Evolutionary conservation across 202 grass and related monocot genomes (phyloP), one percentile per base, ranked within the genome.

Genomic region (Zoysia matrella): DNA sequence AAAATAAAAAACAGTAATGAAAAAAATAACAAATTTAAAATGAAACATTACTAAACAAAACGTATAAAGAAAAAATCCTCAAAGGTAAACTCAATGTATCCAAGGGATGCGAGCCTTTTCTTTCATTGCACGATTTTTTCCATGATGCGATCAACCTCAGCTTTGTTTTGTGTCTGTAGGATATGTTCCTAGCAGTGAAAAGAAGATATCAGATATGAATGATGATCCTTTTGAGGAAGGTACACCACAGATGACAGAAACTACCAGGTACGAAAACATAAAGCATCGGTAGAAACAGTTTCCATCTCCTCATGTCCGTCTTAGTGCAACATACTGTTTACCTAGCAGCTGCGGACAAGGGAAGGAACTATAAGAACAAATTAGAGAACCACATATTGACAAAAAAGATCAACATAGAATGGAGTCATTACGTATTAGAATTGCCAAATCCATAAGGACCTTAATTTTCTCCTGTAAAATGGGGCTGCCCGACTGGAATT

Each of bases 211-310:
- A 70, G 45, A 51, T 67, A 84, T 73, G 82, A 71, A 69, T 11
- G 41, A 4, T 15, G 4, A 49, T 52, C 49, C 36, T 40, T 67
- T 73, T 73, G 15, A 70, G 12, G 36, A 86, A 87, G 41, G 18
- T 3, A 72, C 13, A 40, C 11, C 7, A 54, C 11, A 83, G 46
- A 85, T 54, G 55, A 51, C 14, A 83, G 56, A 82, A 58, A 65
- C 60, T 99, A 99, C 96, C 85, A 99, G 76, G 86, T 99, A 99
- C 53, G 96, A 99, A 81, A 96, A 99, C 96, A 99, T 99, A 88
- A 99, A 99, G 82, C 96, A 79, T 87, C 96, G 93, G 82, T 92
- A 99, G 73, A 99, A 99, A 74, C 96, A 99, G 81, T 95, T 99
- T 76, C 96, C 96, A 86, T 99, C 96, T 79, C 96, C 96, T 48